Percentiles rank a stretch among this genome's conserved stretches.
These are phyloP conservation scores for Scedosporium aurantiacum DNA, from an alignment of 2,329 filamentous ascomycete species.

Conservation along the genomic window DNA sequence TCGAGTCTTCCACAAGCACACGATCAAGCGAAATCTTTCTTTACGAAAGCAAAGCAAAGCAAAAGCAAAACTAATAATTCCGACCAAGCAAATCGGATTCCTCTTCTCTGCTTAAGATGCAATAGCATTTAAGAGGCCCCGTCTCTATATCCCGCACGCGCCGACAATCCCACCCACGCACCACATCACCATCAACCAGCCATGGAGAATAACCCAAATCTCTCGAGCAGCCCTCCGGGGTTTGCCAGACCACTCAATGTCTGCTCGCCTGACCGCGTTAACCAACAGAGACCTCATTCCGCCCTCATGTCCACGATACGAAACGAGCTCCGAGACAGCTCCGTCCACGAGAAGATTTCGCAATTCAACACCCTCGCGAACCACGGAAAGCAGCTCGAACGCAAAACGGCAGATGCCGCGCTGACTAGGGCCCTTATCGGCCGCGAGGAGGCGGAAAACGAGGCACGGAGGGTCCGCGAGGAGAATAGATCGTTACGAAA, in stretches of 20 bases:
- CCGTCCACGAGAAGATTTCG: conserved; percentile 56
- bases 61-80: neutral
- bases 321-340: conserved; percentile 39
- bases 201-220: conserved; percentile 5
- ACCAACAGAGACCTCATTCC: conserved; percentile 30
- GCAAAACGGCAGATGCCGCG: conserved; percentile 54
- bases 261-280: conserved; percentile 51
- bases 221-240: neutral
- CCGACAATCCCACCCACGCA: neutral
- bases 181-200: neutral
- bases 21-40: neutral
- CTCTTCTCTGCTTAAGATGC: neutral
- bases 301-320: conserved; percentile 24
- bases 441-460: conserved; percentile 61
- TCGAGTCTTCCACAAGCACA: neutral
- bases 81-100: no score
- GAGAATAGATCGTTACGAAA: conserved; percentile 45
- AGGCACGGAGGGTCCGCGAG: conserved; percentile 52
- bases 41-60: neutral
- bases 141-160: neutral
- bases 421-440: conserved; percentile 56
- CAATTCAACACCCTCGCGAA: conserved; percentile 61
- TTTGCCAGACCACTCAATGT: neutral
- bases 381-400: conserved; percentile 49
- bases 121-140: neutral